These are phyloP conservation scores for Botrytis byssoidea DNA, from an alignment of 2,329 filamentous ascomycete genomes.

Conservation along the genomic window DNA sequence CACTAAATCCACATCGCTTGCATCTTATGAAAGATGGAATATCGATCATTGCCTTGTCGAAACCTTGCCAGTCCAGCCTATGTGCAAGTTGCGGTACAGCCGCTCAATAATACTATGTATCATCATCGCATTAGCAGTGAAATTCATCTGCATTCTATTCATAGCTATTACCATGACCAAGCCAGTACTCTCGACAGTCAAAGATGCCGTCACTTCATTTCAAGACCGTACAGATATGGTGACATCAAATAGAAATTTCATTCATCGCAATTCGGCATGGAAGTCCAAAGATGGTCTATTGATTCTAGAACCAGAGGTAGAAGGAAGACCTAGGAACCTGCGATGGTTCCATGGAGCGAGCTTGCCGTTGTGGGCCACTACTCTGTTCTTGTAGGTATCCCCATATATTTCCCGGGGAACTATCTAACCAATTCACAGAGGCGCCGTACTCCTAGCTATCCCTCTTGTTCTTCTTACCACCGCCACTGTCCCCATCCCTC, in stretches of 20 bases:
- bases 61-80: conserved; percentile 21
- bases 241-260: conserved; percentile 31
- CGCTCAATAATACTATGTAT: not conserved
- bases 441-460: not conserved
- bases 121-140: not conserved
- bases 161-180: conserved; percentile 26
- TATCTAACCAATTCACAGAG: not conserved
- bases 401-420: fast-evolving
- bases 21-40: conserved; percentile 21
- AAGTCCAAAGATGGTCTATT: conserved; percentile 22
- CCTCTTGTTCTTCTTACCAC: conserved; percentile 15
- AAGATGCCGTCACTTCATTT: conserved; percentile 43
- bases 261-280: conserved; percentile 31
- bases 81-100: conserved; percentile 30
- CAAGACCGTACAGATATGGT: conserved; percentile 37
- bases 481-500: conserved; percentile 8
- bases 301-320: conserved; percentile 5
- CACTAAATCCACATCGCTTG: conserved; percentile 6
- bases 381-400: conserved; percentile 19
- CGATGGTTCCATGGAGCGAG: conserved; percentile 29
- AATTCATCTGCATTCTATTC: conserved; percentile 1
- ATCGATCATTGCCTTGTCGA: conserved; percentile 32
- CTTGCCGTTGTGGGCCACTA: conserved; percentile 22
- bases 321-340: conserved; percentile 1
- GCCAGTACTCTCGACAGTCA: conserved; percentile 38